These are phyloP conservation scores for Aspergillus sp. DNA, from an alignment of 2,329 filamentous ascomycete genomes.

Conservation along the genomic window DNA sequence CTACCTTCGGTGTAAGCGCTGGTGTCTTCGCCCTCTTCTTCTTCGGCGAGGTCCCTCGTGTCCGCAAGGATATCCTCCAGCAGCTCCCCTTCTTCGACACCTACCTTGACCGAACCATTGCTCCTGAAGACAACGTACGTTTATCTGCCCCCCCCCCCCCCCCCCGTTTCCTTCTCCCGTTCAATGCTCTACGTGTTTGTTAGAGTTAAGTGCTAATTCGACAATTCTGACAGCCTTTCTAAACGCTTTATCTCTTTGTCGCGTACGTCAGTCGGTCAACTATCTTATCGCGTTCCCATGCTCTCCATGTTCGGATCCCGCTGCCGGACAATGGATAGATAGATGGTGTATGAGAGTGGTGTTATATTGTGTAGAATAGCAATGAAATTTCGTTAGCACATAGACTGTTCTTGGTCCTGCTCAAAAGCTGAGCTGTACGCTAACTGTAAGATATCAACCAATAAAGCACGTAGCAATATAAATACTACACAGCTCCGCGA, in stretches of 20 bases:
- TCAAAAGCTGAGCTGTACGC: not conserved
- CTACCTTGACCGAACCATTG: slow-evolving; percentile 58
- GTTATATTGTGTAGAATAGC: slow-evolving; percentile 37
- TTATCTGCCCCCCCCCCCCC: slow-evolving; percentile 16
- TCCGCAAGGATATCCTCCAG: slow-evolving; percentile 62
- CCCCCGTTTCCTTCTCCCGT: not conserved
- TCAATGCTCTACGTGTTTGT: not conserved
- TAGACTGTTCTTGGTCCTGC: slow-evolving; percentile 24
- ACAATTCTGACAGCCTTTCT: slow-evolving; percentile 32
- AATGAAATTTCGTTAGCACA: slow-evolving; percentile 36
- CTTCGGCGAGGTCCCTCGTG: slow-evolving; percentile 63
- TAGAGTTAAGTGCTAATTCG: not conserved
- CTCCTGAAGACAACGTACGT: slow-evolving; percentile 63
- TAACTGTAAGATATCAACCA: not conserved
- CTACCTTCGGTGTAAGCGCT: slow-evolving; percentile 57
- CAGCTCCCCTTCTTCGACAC: slow-evolving; percentile 59
- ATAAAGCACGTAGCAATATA: not conserved
- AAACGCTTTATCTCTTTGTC: slow-evolving; percentile 19
- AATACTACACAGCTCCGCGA: too few relatives aligned
- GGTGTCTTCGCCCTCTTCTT: slow-evolving; percentile 64
- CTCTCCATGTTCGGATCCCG: slow-evolving; percentile 17
- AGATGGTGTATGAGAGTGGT: slow-evolving; percentile 7
- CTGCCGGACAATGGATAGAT: slow-evolving; percentile 13
- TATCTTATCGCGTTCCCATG: slow-evolving; percentile 10
- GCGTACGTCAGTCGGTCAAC: slow-evolving; percentile 7